Evolutionary conservation across 345 rosid genomes (phyloP).

Genomic region (Salix exigua): DNA sequence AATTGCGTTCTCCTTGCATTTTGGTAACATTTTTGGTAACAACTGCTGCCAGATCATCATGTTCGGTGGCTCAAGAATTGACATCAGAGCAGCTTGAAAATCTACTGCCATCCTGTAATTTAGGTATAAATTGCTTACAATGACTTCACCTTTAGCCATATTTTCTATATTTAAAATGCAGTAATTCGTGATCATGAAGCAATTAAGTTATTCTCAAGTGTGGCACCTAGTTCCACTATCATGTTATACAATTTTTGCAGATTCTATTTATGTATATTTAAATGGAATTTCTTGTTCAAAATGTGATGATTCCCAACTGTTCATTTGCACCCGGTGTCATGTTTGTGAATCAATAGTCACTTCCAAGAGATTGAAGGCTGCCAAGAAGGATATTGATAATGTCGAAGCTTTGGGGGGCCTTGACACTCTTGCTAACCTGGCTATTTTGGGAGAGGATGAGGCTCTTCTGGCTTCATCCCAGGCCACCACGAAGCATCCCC

Average conservation of each 20-base stretch:
- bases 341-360: slow-evolving; percentile 29
- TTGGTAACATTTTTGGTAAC: background rate
- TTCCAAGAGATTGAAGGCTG: slow-evolving; percentile 51
- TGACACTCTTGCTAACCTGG: slow-evolving; percentile 64
- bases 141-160: background rate
- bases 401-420: slow-evolving; percentile 57
- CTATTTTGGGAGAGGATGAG: slow-evolving; percentile 59
- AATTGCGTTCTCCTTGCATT: background rate
- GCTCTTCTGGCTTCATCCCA: slow-evolving; percentile 46
- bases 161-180: background rate
- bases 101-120: slow-evolving; percentile 39
- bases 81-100: slow-evolving; percentile 55
- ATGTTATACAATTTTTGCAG: background rate
- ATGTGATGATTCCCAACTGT: slow-evolving; percentile 8
- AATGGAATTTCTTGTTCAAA: slow-evolving; percentile 2
- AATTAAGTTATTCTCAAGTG: background rate
- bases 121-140: slow-evolving; percentile 40
- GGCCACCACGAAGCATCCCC: slow-evolving; percentile 83
- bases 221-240: background rate
- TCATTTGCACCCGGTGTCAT: slow-evolving; percentile 6
- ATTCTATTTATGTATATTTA: background rate
- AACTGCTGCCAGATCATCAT: slow-evolving; percentile 49
- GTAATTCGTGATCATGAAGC: background rate
- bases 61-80: slow-evolving; percentile 55
- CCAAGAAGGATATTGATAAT: slow-evolving; percentile 42